Evolutionary conservation across 1,139 yeast species (phyloP).

Genomic region (Kodamaea anthophila): DNA sequence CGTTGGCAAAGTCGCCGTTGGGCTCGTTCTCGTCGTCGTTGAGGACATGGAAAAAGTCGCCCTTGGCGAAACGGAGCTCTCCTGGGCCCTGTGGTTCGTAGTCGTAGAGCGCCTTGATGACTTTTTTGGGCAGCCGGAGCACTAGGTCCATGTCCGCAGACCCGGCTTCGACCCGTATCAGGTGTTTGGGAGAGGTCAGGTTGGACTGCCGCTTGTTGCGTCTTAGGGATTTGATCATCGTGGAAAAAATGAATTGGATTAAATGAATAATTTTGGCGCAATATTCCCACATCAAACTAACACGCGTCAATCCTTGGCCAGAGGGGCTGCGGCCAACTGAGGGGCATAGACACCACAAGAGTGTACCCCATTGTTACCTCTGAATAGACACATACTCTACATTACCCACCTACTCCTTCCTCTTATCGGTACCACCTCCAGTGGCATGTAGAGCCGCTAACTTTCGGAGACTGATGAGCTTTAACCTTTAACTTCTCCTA

Average conservation of each 20-base stretch:
- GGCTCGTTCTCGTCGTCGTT: slow-evolving; percentile 47
- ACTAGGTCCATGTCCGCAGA: slow-evolving; percentile 13
- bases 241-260: slow-evolving; percentile 1
- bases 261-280: background rate
- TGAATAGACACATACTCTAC: too few species aligned
- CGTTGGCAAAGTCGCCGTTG: slow-evolving; percentile 33
- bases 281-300: too few species aligned
- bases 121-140: slow-evolving; percentile 62
- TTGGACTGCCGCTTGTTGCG: slow-evolving; percentile 38
- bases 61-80: slow-evolving; percentile 70
- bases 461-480: too few species aligned
- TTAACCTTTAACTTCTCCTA: too few species aligned
- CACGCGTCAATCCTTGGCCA: too few species aligned
- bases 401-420: too few species aligned
- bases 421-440: too few species aligned
- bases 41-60: slow-evolving; percentile 84
- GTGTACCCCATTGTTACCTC: too few species aligned
- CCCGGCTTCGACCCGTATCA: slow-evolving; percentile 13
- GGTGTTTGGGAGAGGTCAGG: slow-evolving; percentile 31
- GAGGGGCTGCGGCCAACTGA: too few species aligned
- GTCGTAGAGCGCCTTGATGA: slow-evolving; percentile 75
- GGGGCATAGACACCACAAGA: too few species aligned
- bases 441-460: too few species aligned
- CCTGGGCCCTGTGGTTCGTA: slow-evolving; percentile 78
- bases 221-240: slow-evolving; percentile 41